Percentiles rank a stretch among this genome's conserved stretches.
These are phyloP conservation scores for Nosema bombycis DNA, from an alignment of 371 early-diverging fungal genomes.

Conservation along the genomic window DNA sequence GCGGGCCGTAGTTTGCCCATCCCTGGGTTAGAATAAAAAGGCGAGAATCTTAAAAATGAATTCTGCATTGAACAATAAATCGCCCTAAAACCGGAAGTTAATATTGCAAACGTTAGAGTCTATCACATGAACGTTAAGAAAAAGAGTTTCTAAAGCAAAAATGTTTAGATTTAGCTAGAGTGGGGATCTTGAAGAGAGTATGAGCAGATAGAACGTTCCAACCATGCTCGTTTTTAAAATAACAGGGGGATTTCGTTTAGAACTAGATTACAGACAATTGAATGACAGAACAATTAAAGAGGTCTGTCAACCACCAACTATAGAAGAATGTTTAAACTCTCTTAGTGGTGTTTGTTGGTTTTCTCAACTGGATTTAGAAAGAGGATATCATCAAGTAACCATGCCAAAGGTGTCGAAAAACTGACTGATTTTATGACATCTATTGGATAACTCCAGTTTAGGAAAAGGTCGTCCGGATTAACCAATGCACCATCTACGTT, in stretches of 20 bases:
- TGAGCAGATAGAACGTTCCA: conserved; percentile 11
- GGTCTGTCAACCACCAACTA: conserved; percentile 21
- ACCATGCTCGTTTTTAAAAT: neutral
- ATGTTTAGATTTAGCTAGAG: neutral
- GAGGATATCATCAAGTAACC: conserved; percentile 66
- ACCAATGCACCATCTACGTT: conserved; percentile 41
- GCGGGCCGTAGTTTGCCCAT: too few species aligned
- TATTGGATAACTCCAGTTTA: conserved; percentile 62
- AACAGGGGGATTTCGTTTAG: neutral
- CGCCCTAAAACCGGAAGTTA: neutral
- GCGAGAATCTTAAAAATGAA: too few species aligned
- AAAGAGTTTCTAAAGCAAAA: neutral
- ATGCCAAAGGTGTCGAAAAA: conserved; percentile 51
- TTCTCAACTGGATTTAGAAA: conserved; percentile 62
- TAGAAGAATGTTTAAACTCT: conserved; percentile 25
- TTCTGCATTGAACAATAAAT: neutral
- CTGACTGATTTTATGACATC: conserved; percentile 57
- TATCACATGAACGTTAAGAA: neutral
- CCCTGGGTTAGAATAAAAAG: too few species aligned
- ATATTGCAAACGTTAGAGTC: neutral
- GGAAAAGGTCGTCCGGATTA: conserved; percentile 23
- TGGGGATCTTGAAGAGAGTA: conserved; percentile 26
- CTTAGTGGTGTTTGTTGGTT: conserved; percentile 56
- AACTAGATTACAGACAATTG: conserved; percentile 31
- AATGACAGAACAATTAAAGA: conserved; percentile 35